phyloP scores from a whole-genome alignment of 768 basidiomycete genomes.

The Chalciporus pseudorubinellus region DNA sequence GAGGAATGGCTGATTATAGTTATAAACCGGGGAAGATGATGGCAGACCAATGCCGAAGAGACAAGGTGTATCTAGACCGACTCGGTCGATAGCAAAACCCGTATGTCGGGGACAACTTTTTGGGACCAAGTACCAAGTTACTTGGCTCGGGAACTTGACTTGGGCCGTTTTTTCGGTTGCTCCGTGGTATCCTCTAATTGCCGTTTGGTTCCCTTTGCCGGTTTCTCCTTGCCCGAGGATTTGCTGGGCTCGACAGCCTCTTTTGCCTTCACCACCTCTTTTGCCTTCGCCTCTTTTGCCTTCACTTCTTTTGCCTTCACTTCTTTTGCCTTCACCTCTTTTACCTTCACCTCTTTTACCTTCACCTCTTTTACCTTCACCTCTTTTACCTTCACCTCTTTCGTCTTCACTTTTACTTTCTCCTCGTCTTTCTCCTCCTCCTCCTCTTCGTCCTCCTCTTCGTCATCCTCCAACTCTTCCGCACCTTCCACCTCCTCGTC shows the following conservation, averaged over 20 bases:
- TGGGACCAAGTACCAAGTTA: background rate
- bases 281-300: background rate
- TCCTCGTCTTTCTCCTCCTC: background rate
- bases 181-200: slow-evolving; percentile 6
- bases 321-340: background rate
- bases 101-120: background rate
- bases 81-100: no score
- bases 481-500: background rate
- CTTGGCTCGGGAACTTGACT: background rate
- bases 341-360: background rate
- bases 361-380: background rate
- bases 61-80: no score
- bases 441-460: background rate
- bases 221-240: background rate
- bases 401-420: background rate
- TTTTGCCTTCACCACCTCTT: background rate
- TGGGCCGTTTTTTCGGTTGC: slow-evolving; percentile 18
- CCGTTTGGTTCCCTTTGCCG: slow-evolving; percentile 11
- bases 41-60: no score
- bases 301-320: background rate
- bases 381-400: background rate
- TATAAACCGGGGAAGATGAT: no score
- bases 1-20: no score
- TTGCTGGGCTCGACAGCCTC: background rate
- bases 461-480: background rate